phyloP scores from a whole-genome alignment of 768 basidiomycete species.

The Chalciporus pseudorubinellus region DNA sequence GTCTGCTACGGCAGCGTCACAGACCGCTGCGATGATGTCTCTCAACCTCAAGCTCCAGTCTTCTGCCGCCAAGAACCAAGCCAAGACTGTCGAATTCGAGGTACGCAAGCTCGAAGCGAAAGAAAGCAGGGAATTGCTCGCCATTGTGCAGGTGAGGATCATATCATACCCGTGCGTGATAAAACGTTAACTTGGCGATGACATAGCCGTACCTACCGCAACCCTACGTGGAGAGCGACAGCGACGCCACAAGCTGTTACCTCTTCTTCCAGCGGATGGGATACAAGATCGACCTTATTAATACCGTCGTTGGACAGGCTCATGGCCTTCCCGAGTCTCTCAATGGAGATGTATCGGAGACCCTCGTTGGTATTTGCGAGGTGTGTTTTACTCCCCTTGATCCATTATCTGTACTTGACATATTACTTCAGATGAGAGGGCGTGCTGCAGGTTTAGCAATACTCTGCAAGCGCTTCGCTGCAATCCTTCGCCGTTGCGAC shows the following conservation, averaged over 20 bases:
- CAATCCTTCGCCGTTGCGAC: slow-evolving; percentile 76
- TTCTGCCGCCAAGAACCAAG: slow-evolving; percentile 86
- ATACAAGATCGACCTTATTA: slow-evolving; percentile 85
- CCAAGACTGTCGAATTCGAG: slow-evolving; percentile 86
- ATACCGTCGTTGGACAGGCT: slow-evolving; percentile 73
- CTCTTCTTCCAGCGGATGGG: slow-evolving; percentile 91
- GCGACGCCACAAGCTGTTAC: slow-evolving; percentile 84
- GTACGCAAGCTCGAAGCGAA: slow-evolving; percentile 79
- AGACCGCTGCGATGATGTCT: slow-evolving; percentile 91
- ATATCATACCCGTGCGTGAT: not conserved
- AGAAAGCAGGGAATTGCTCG: slow-evolving; percentile 76
- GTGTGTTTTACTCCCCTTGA: slow-evolving; percentile 37
- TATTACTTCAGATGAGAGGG: slow-evolving; percentile 64
- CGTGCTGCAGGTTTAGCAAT: slow-evolving; percentile 77
- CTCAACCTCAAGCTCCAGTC: slow-evolving; percentile 94
- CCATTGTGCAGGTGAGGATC: slow-evolving; percentile 75
- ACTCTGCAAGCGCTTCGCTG: slow-evolving; percentile 87
- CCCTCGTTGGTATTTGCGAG: slow-evolving; percentile 93
- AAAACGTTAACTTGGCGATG: not conserved
- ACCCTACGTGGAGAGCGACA: slow-evolving; percentile 85
- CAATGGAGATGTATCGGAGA: slow-evolving; percentile 77
- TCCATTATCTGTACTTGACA: not conserved
- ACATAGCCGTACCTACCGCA: slow-evolving; percentile 86
- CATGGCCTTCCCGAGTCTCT: slow-evolving; percentile 86
- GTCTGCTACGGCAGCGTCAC: slow-evolving; percentile 78